Evolutionary conservation across 441 rosid genomes (phyloP).

Genomic region (Melianthus villosus): DNA sequence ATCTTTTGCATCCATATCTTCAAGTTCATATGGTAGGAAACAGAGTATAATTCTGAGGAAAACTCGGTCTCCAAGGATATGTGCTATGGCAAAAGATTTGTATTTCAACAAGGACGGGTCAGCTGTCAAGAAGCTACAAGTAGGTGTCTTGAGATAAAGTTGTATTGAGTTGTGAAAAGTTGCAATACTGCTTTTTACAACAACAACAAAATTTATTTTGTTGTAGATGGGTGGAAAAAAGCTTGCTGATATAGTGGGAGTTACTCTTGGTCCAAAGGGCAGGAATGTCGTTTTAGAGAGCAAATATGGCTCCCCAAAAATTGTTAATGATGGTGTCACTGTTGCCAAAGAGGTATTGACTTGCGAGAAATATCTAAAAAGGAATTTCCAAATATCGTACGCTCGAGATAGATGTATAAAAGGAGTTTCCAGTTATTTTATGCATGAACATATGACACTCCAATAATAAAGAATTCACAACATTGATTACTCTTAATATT

Average conservation of each 20-base stretch:
- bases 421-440: no score
- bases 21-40: slow-evolving; percentile 32
- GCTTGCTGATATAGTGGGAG: slow-evolving; percentile 92
- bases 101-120: slow-evolving; percentile 88
- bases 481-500: no score
- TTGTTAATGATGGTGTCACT: slow-evolving; percentile 91
- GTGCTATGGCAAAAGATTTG: slow-evolving; percentile 68
- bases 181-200: no score
- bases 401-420: no score
- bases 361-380: neutral
- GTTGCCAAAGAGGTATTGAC: slow-evolving; percentile 72
- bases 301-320: slow-evolving; percentile 93
- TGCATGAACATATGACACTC: no score
- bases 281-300: slow-evolving; percentile 93
- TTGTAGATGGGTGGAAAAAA: slow-evolving; percentile 58
- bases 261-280: slow-evolving; percentile 92
- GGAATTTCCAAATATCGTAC: no score
- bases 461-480: no score
- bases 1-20: slow-evolving; percentile 48
- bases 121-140: slow-evolving; percentile 76
- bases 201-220: no score
- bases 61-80: slow-evolving; percentile 29
- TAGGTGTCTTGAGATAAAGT: no score
- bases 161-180: no score
- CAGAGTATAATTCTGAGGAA: slow-evolving; percentile 26